Evolutionary conservation across 352 stramenopile genomes (phyloP).

Genomic region (Hyaloperonospora brassicae): DNA sequence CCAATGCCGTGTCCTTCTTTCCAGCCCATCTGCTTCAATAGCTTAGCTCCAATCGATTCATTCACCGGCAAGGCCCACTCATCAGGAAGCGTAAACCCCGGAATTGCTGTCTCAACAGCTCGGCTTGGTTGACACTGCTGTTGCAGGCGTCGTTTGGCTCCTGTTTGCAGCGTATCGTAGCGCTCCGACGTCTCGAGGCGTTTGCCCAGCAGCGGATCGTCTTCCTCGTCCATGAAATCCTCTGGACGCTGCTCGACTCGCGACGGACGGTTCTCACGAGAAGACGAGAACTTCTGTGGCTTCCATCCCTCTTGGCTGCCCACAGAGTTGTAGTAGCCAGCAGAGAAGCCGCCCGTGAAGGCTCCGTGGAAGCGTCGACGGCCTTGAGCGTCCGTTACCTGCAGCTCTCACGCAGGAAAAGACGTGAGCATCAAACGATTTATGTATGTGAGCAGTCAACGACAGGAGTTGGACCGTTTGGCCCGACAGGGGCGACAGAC

Average conservation of each 20-base stretch:
- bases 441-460: background rate
- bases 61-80: conserved; percentile 64
- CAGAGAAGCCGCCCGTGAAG: conserved; percentile 91
- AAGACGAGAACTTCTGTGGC: conserved; percentile 77
- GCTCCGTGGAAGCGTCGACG: conserved; percentile 87
- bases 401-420: background rate
- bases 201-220: conserved; percentile 83
- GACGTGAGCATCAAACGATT: conserved; percentile 2
- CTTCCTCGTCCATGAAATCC: conserved; percentile 93
- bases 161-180: conserved; percentile 52
- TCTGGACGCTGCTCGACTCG: conserved; percentile 59
- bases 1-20: conserved; percentile 87
- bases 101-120: conserved; percentile 13
- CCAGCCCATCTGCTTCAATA: conserved; percentile 87
- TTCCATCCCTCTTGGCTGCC: conserved; percentile 85
- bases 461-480: background rate
- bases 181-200: conserved; percentile 57
- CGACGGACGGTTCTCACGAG: conserved; percentile 35
- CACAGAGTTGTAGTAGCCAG: conserved; percentile 92
- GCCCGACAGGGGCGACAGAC: background rate
- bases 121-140: conserved; percentile 21
- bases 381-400: conserved; percentile 69
- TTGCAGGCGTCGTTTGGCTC: conserved; percentile 26
- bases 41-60: conserved; percentile 72
- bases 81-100: conserved; percentile 49